These are phyloP conservation scores for Pyricularia pennisetigena DNA, from an alignment of 2,329 filamentous ascomycete species.

Conservation along the genomic window DNA sequence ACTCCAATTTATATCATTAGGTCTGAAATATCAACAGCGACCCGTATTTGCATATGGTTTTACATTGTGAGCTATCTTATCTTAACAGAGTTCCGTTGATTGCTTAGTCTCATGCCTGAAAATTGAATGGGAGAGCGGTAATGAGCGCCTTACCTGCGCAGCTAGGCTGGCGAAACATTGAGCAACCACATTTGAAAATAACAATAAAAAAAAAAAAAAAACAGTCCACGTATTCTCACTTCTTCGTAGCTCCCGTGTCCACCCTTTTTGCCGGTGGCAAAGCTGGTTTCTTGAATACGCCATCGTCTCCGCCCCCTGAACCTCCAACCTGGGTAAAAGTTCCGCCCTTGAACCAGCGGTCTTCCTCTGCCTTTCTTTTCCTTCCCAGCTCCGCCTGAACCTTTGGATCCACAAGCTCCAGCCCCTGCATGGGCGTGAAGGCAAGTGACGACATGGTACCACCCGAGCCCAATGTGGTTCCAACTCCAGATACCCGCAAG, in stretches of 20 bases:
- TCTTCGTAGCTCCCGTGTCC: conserved; percentile 50
- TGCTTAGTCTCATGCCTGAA: not conserved
- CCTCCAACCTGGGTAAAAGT: conserved; percentile 77
- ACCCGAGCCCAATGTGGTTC: conserved; percentile 53
- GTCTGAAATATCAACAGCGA: no score
- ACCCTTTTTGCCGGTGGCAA: conserved; percentile 66
- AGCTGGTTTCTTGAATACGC: conserved; percentile 74
- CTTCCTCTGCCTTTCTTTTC: conserved; percentile 89
- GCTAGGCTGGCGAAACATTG: not conserved
- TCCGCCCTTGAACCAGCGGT: conserved; percentile 95
- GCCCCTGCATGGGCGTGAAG: conserved; percentile 88
- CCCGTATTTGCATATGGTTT: not conserved
- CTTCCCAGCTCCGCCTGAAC: conserved; percentile 76
- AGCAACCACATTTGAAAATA: not conserved
- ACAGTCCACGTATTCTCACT: conserved; percentile 3
- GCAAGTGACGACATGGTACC: conserved; percentile 82
- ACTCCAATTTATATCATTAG: no score
- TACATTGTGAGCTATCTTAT: not conserved
- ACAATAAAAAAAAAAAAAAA: not conserved
- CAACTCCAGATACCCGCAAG: conserved; percentile 72
- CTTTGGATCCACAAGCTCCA: conserved; percentile 93
- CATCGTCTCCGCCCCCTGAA: conserved; percentile 34
- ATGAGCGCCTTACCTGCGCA: not conserved
- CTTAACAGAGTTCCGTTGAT: not conserved
- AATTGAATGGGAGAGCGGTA: not conserved